Percentiles rank a stretch among this genome's conserved stretches.
Evolutionary conservation across 352 stramenopile genomes (phyloP).

Genomic region (Phytophthora sansomeana): DNA sequence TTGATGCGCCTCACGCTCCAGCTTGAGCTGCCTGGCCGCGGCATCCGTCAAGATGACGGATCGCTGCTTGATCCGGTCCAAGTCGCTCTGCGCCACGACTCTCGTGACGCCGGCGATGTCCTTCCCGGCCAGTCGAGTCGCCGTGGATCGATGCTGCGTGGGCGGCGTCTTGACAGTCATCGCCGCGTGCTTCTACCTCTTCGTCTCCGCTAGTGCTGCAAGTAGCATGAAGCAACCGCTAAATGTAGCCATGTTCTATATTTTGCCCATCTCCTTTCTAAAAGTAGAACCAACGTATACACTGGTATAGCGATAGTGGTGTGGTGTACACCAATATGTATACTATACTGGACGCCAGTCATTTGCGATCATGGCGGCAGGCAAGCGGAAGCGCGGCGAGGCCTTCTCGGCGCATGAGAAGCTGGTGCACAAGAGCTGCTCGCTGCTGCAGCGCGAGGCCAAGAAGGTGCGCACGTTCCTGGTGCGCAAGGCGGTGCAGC

Average conservation of each 20-base stretch:
- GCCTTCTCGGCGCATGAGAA: constrained; percentile 68
- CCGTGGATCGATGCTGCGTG: constrained; percentile 41
- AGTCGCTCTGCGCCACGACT: constrained; percentile 40
- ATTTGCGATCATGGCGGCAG: constrained; percentile 22
- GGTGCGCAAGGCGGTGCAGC: constrained; percentile 70
- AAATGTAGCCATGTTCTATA: constrained; percentile 33
- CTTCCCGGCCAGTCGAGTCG: constrained; percentile 59
- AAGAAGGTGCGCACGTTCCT: constrained; percentile 81
- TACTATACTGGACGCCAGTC: constrained; percentile 18
- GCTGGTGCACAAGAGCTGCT: constrained; percentile 76
- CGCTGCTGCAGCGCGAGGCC: constrained; percentile 73
- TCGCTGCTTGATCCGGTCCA: constrained; percentile 66
- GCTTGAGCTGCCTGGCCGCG: constrained; percentile 45
- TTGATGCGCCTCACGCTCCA: constrained; percentile 53
- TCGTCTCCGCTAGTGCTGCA: not conserved
- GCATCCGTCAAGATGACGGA: constrained; percentile 68
- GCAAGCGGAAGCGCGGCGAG: constrained; percentile 61
- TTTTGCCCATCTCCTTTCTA: constrained; percentile 7
- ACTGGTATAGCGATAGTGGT: not conserved
- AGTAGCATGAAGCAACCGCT: not conserved
- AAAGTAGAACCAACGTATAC: constrained; percentile 21
- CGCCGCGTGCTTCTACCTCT: not conserved
- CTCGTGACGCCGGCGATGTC: constrained; percentile 64
- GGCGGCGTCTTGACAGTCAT: constrained; percentile 36
- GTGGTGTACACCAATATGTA: not conserved